Percentiles rank a stretch among this genome's conserved stretches.
Conservation (phyloP, 306 rosid genomes). For the Pyrus communis region DNA sequence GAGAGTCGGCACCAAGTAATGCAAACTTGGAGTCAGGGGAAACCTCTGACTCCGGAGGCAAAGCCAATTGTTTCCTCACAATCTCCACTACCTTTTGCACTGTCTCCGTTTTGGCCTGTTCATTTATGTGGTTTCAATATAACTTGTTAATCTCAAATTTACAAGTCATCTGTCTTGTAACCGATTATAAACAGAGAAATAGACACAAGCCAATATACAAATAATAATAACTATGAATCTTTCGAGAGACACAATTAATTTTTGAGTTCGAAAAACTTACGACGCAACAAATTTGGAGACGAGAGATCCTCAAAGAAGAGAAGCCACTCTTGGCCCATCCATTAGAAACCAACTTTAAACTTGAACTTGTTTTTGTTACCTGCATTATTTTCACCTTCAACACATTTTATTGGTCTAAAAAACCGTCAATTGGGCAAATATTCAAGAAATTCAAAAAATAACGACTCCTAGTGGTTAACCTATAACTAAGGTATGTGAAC, state of each 20-base stretch:
- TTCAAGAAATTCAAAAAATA: not conserved
- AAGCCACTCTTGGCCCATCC: conserved; percentile 30
- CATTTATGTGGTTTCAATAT: not conserved
- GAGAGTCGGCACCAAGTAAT: conserved; percentile 41
- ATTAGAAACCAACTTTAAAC: conserved; percentile 19
- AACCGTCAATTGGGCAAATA: not conserved
- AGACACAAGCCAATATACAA: not conserved
- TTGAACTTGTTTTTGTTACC: conserved; percentile 25
- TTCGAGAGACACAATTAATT: not conserved
- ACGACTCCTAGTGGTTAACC: not conserved
- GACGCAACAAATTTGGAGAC: conserved; percentile 38
- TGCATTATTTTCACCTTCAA: conserved; percentile 6
- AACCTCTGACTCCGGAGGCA: conserved; percentile 27
- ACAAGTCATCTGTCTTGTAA: no score
- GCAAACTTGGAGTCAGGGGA: conserved; percentile 37
- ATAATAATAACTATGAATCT: no score
- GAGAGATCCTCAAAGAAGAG: conserved; percentile 40
- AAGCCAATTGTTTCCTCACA: conserved; percentile 43
- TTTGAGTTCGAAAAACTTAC: conserved; percentile 21
- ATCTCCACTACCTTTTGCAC: conserved; percentile 33
- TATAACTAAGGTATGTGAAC: not conserved
- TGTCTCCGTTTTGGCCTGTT: conserved; percentile 36
- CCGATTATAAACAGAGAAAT: no score
- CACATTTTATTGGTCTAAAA: not conserved
- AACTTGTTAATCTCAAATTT: not conserved